Percentiles rank a stretch among this genome's conserved stretches.
Conservation (phyloP, 257 asterid genomes). For the Scutellaria barbata region DNA sequence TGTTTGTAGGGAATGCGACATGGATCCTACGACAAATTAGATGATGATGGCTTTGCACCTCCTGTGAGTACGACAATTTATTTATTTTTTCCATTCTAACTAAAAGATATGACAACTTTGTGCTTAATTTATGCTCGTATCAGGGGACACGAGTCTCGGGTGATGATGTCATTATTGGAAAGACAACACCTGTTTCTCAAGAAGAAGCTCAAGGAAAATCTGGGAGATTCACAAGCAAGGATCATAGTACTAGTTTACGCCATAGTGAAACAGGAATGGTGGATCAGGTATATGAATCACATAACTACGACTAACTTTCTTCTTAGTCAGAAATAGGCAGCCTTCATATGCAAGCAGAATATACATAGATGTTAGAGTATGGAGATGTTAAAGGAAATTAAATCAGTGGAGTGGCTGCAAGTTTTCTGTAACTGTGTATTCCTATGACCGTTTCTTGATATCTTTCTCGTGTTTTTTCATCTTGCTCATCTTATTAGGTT, state of each 20-base stretch:
- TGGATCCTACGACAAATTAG: conserved; percentile 91
- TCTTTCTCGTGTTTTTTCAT: conserved; percentile 19
- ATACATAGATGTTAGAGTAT: no score
- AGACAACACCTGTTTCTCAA: conserved; percentile 80
- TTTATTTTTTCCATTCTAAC: background rate
- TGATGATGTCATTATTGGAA: conserved; percentile 95
- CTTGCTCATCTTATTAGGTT: conserved; percentile 39
- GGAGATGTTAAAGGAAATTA: background rate
- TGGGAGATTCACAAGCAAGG: conserved; percentile 83
- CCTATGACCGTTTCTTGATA: background rate
- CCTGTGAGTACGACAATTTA: conserved; percentile 46
- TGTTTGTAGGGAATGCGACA: conserved; percentile 72
- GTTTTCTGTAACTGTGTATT: background rate
- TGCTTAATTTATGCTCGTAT: conserved; percentile 4
- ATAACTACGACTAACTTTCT: background rate
- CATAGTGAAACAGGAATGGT: conserved; percentile 93
- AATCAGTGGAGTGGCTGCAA: background rate
- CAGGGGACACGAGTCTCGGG: conserved; percentile 89
- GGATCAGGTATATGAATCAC: conserved; percentile 55
- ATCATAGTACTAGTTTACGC: conserved; percentile 92
- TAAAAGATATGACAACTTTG: background rate
- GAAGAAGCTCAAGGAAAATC: conserved; percentile 85
- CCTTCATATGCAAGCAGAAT: background rate
- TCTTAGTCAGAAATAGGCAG: background rate
- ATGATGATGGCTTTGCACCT: conserved; percentile 97